Evolutionary conservation across 371 early-diverging fungal species (phyloP).

Genomic region (Synchytrium microbalum): DNA sequence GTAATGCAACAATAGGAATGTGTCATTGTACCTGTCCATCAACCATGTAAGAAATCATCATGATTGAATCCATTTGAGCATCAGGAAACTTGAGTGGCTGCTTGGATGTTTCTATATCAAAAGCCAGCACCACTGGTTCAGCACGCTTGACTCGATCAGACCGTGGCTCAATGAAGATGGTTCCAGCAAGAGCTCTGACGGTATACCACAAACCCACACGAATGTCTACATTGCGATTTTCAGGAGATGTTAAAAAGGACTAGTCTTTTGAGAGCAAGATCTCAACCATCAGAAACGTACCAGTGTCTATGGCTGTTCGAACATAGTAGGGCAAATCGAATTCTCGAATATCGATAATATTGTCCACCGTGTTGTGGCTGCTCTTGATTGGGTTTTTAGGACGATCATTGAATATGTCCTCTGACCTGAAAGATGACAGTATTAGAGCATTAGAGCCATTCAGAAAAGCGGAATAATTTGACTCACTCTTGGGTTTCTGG

Average conservation of each 20-base stretch:
- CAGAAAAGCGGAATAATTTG: not conserved
- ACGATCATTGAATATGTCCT: not conserved
- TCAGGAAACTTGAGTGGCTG: conserved; percentile 98
- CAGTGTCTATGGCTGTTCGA: conserved; percentile 87
- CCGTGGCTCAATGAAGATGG: conserved; percentile 54
- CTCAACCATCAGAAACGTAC: conserved; percentile 29
- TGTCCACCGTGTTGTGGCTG: conserved; percentile 29
- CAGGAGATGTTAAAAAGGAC: not conserved
- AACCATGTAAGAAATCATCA: conserved; percentile 99
- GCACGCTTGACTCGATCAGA: conserved; percentile 90
- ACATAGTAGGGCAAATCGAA: conserved; percentile 91
- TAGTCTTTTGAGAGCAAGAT: not conserved
- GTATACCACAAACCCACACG: conserved; percentile 96
- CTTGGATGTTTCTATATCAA: conserved; percentile 99
- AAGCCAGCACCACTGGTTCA: conserved; percentile 94
- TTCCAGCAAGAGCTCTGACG: conserved; percentile 45
- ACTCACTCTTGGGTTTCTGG: not conserved
- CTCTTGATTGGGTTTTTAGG: not conserved
- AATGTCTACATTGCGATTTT: conserved; percentile 49
- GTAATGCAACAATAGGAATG: not conserved
- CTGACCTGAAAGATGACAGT: not conserved
- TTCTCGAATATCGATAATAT: conserved; percentile 84
- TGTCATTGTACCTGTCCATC: conserved; percentile 68
- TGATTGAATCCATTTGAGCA: conserved; percentile 83
- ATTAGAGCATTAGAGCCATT: not conserved